A percentile compares a stretch with the other conserved stretches of the same genome.
Evolutionary conservation across 768 basidiomycete species (phyloP).

Genomic region (Piloderma croceum): DNA sequence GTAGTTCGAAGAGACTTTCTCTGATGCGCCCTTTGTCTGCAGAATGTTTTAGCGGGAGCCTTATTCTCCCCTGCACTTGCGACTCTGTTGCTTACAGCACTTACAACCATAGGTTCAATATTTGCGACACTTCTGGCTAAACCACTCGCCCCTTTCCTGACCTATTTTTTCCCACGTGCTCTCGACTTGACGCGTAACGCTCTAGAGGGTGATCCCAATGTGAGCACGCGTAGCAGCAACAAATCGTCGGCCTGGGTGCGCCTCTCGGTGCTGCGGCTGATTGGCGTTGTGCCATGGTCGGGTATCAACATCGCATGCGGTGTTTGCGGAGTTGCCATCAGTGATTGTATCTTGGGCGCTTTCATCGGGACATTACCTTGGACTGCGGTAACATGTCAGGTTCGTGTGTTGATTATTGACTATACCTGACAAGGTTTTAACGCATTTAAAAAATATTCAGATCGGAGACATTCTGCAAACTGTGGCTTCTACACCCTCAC

Average conservation of each 20-base stretch:
- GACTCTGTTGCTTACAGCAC: constrained; percentile 71
- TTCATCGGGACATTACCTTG: constrained; percentile 84
- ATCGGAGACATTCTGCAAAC: constrained; percentile 87
- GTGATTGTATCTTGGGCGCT: constrained; percentile 72
- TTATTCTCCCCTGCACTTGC: constrained; percentile 80
- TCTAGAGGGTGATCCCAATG: constrained; percentile 60
- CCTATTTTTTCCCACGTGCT: constrained; percentile 76
- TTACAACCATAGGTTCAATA: constrained; percentile 84
- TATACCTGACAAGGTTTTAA: constrained; percentile 11
- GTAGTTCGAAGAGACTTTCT: constrained; percentile 12
- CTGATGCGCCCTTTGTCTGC: constrained; percentile 11
- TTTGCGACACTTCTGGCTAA: constrained; percentile 75
- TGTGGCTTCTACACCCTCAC: constrained; percentile 65
- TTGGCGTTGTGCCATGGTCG: constrained; percentile 95
- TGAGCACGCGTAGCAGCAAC: constrained; percentile 31
- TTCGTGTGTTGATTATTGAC: constrained; percentile 30
- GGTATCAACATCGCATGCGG: constrained; percentile 97
- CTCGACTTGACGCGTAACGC: constrained; percentile 80
- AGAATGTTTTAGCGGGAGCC: constrained; percentile 90
- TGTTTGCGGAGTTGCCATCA: constrained; percentile 73
- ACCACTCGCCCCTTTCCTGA: constrained; percentile 80
- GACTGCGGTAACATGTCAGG: constrained; percentile 91
- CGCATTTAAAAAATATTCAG: constrained; percentile 31
- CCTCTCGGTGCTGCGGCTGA: constrained; percentile 78
- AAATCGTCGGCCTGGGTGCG: constrained; percentile 64